A percentile compares a stretch with the other conserved stretches of the same genome.
These are phyloP conservation scores for Wallacemonas sp. DNA, from an alignment of 208 protist species.

Conservation along the genomic window DNA sequence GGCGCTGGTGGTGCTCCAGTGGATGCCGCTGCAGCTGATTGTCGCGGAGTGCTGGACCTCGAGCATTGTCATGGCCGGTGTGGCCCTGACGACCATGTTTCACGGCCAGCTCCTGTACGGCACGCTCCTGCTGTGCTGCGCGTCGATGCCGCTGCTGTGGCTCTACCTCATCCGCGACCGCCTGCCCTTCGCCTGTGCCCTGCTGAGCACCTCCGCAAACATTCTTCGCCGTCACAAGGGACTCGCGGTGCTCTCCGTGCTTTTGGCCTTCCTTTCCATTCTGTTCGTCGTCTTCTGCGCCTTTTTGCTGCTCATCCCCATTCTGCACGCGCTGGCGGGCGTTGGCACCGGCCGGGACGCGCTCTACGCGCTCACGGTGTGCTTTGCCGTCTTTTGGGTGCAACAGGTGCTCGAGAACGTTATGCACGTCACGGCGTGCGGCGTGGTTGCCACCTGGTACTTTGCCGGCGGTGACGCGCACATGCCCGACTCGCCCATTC, in stretches of 20 bases:
- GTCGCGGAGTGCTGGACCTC: constrained; percentile 10
- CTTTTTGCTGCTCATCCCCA: constrained; percentile 27
- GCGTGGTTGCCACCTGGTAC: constrained; percentile 88
- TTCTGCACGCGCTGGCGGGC: constrained; percentile 27
- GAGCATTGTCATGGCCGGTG: constrained; percentile 10
- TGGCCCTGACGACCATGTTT: constrained; percentile 15
- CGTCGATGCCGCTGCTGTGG: constrained; percentile 50
- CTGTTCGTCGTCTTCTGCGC: constrained; percentile 26
- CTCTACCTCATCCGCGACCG: constrained; percentile 65
- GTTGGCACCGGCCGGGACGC: constrained; percentile 16
- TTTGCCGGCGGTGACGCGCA: constrained; percentile 56
- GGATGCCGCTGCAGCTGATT: constrained; percentile 18
- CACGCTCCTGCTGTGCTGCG: constrained; percentile 32
- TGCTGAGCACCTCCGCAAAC: constrained; percentile 39
- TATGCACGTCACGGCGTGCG: constrained; percentile 72
- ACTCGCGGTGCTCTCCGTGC: constrained; percentile 43
- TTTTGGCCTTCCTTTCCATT: constrained; percentile 29
- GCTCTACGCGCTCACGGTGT: constrained; percentile 22
- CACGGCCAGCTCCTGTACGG: constrained; percentile 12
- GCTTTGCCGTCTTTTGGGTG: constrained; percentile 70
- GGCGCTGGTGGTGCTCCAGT: constrained; percentile 13
- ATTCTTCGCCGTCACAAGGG: constrained; percentile 44
- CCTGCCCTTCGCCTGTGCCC: constrained; percentile 57
- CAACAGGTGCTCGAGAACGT: constrained; percentile 59
- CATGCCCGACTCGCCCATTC: constrained; percentile 59